Conservation (phyloP, 352 stramenopile genomes). For the Phytophthora fragariae region DNA sequence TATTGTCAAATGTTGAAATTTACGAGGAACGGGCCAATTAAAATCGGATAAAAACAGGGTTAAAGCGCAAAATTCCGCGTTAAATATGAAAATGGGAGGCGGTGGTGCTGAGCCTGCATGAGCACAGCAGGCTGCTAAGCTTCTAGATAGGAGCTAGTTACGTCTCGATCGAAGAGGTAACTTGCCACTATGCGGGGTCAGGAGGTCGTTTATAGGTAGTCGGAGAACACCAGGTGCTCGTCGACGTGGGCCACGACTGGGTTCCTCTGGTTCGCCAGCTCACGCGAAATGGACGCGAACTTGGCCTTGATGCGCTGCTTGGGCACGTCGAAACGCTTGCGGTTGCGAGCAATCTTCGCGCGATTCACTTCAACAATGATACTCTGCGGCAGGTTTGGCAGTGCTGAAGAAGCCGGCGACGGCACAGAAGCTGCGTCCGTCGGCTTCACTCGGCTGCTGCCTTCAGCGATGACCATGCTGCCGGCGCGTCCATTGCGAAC, state of each 20-base stretch:
- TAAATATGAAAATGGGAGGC: conserved; percentile 30
- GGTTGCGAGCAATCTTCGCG: conserved; percentile 52
- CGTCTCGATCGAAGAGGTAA: conserved; percentile 15
- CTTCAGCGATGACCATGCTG: conserved; percentile 61
- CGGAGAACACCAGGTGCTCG: conserved; percentile 78
- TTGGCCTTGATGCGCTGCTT: conserved; percentile 80
- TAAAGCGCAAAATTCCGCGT: conserved; percentile 31
- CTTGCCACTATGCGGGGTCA: background rate
- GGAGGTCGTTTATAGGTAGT: conserved; percentile 56
- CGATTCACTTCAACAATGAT: conserved; percentile 74
- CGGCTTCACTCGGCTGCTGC: conserved; percentile 19
- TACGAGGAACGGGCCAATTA: background rate
- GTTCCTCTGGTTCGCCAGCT: conserved; percentile 59
- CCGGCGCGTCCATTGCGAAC: conserved; percentile 49
- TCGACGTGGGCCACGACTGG: conserved; percentile 54
- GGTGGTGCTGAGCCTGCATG: conserved; percentile 8
- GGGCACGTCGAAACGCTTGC: conserved; percentile 65
- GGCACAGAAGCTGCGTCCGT: background rate
- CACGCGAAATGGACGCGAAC: conserved; percentile 67
- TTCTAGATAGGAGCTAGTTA: conserved; percentile 33
- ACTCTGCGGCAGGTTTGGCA: conserved; percentile 43
- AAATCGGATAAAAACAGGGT: conserved; percentile 4
- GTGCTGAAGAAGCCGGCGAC: conserved; percentile 20
- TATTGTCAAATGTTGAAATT: conserved; percentile 9
- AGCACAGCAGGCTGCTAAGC: background rate